These are phyloP conservation scores for Diaporthe ilicicola DNA, from an alignment of 2,329 filamentous ascomycete genomes.

Conservation along the genomic window DNA sequence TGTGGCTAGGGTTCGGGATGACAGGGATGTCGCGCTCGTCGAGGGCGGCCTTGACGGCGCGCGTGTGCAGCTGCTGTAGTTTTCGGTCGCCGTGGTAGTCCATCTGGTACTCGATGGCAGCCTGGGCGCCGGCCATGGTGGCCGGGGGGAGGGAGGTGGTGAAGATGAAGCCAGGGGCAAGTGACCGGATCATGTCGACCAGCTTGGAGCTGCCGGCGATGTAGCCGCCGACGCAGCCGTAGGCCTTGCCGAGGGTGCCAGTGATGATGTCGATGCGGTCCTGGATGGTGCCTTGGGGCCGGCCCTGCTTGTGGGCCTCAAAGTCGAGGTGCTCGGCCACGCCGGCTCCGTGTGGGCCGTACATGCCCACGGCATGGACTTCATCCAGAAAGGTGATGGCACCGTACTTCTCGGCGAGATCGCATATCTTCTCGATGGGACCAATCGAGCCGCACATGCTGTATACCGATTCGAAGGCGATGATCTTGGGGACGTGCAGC, in stretches of 20 bases:
- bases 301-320: conserved; percentile 80
- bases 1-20: conserved; percentile 97
- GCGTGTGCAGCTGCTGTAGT: conserved; percentile 95
- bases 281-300: conserved; percentile 84
- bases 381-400: conserved; percentile 98
- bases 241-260: conserved; percentile 95
- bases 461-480: conserved; percentile 98
- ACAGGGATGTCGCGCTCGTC: conserved; percentile 87
- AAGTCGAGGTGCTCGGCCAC: conserved; percentile 98
- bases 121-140: conserved; percentile 92
- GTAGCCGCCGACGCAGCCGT: conserved; percentile 97
- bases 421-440: conserved; percentile 94
- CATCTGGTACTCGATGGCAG: conserved; percentile 95
- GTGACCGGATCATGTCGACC: conserved; percentile 91
- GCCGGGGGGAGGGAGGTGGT: conserved; percentile 95
- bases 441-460: conserved; percentile 99
- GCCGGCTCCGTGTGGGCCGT: conserved; percentile 92
- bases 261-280: conserved; percentile 98
- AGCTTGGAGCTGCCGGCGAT: conserved; percentile 89
- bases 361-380: conserved; percentile 99
- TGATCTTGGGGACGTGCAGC: conserved; percentile 90
- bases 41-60: conserved; percentile 88
- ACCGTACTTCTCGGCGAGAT: conserved; percentile 96
- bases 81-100: conserved; percentile 84
- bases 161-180: conserved; percentile 98